Base-by-base conservation (phyloP, 78 protist genomes). In the Guillardia theta region DNA sequence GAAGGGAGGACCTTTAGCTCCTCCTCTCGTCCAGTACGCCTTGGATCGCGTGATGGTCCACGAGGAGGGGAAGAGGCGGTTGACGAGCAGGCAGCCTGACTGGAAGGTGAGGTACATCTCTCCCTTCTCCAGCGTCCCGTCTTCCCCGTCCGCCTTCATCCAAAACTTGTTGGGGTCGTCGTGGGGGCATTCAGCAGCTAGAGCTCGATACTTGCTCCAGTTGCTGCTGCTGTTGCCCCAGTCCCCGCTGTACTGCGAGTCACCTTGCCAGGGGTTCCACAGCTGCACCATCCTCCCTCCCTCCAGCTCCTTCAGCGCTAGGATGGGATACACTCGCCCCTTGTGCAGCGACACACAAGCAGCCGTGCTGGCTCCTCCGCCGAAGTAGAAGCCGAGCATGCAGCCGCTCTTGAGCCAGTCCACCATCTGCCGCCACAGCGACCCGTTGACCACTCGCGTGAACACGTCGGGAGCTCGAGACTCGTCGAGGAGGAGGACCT, bases 321-420 rank as follows among this genome's bases (percentile, higher is more conserved):
- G 62, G 33, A 53, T 18, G 33, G 62, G 62, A 18, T 53, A 53
- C 33, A 12, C 12, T 12, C 62, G 62, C 33, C 62, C 62, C 18
- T 18, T 53, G 33, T 18, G 62, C 62, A 53, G 62, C 62, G 62
- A 53, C 33, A 53, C 33, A n/a, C n/a, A n/a, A 12, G 62, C 62
- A 53, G 62, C 62, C 62, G 12, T 18, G 12, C 33, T 53, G 62
- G 12, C 62, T 12, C 62, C 62, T 53, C 33, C 62, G 12, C 33
- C 18, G 62, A 53, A 53, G 62, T 18, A 53, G 62, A 53, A 53
- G 62, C 33, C 12, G 62, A 53, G 62, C 12, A 53, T 12, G 62
- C 62, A 70, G 46, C 83, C 83, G 83, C 83, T 70, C 41, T 70
- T 70, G 83, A 15, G 10, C 83, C 83, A 70, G 41, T 70, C 83